Base-by-base conservation (phyloP, 2,329 filamentous ascomycete genomes). In the Cadophora sp. region DNA sequence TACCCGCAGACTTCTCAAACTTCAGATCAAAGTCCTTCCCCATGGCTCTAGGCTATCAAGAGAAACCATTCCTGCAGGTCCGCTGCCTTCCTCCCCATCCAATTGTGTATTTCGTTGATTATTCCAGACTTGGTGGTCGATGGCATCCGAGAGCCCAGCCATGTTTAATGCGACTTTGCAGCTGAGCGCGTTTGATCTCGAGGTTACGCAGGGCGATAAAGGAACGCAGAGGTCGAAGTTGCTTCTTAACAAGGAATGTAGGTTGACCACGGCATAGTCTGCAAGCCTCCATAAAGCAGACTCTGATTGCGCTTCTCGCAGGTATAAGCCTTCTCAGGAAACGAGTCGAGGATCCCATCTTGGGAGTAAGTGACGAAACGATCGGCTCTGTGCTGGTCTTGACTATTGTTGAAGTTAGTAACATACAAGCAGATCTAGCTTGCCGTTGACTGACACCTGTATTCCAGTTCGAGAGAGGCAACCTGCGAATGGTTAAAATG, bases 91-190 rank as follows among this genome's bases (percentile, higher is more conserved):
- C 43, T 18, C 43, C n/a, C 8, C 8, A 3, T 56, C 18, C 8
- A 7, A 13, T 39, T 39, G 18, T 36, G 9, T 18, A n/a, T 16
- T 22, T 4, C 11, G 14, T 27, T 56, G 30, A 56, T 14, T 22
- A 1, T 6, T 18, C 22, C 58, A 66, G 65, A 45, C 48, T 8
- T 63, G 60, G 51, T 66, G 65, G 59, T 41, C 30, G 18, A 22
- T 63, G 22, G 65, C 65, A n/a, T 50, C 60, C 43, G 55, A 62
- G 27, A 48, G 60, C 36, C 22, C 45, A 13, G 59, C 62, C 11
- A 13, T 66, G 41, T 63, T 66, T 13, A 61, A 53, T 58, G 65
- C 65, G 8, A 66, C 65, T 33, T 55, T 66, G 22, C 59, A 62
- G 33, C 60, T 66, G 13, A 66, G 65, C 45, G 65, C 60, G 3